Evolutionary conservation across 2,329 filamentous ascomycete species (phyloP).

Genomic region (Aspergillus costaricaensis): DNA sequence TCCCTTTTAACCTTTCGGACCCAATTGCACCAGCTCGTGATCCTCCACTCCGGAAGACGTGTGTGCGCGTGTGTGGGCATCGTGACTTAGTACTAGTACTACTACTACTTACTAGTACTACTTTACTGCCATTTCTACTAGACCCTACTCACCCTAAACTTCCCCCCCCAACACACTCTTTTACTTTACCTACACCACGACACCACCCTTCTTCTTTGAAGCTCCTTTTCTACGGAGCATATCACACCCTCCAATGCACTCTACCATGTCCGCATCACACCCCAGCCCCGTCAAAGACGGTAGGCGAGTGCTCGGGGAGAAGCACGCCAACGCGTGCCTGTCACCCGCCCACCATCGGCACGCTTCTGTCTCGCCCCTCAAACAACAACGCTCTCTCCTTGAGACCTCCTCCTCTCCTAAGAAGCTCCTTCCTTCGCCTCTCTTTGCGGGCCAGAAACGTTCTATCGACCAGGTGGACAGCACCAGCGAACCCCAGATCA

Average conservation of each 20-base stretch:
- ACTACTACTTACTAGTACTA: not conserved
- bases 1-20: not conserved
- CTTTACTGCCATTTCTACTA: not conserved
- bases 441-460: conserved; percentile 44
- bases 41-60: not conserved
- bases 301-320: conserved; percentile 45
- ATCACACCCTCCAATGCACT: conserved; percentile 2
- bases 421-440: conserved; percentile 35
- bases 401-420: conserved; percentile 25
- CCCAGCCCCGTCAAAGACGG: conserved; percentile 40
- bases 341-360: conserved; percentile 30
- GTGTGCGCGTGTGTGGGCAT: not conserved
- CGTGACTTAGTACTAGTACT: not conserved
- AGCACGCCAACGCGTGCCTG: conserved; percentile 44
- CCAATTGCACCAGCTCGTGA: not conserved
- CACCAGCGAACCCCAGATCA: conserved; percentile 16
- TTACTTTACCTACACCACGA: not conserved
- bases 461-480: conserved; percentile 43
- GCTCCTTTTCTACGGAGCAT: not conserved
- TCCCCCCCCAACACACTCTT: not conserved
- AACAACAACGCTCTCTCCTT: conserved; percentile 34
- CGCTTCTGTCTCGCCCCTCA: conserved; percentile 28
- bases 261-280: conserved; percentile 15
- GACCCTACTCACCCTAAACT: not conserved
- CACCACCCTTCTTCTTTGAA: not conserved